A percentile compares a stretch with the other conserved stretches of the same genome.
Conservation (phyloP, 805 yeast species). For the Yueomyces sinensis region DNA sequence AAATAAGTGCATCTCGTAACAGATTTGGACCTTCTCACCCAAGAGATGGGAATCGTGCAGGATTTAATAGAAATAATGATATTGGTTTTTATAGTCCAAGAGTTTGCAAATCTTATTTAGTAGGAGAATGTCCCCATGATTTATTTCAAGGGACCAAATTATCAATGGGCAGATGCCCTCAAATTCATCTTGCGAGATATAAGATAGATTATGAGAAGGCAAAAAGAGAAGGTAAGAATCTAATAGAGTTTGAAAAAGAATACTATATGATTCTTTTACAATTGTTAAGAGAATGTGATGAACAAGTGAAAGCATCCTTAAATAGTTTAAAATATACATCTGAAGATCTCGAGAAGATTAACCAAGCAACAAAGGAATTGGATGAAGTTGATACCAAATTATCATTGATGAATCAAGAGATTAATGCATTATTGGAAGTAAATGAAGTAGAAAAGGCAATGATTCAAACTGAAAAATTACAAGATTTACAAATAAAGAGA, state of each 20-base stretch:
- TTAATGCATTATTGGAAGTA: constrained; percentile 35
- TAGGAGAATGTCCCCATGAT: constrained; percentile 80
- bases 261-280: constrained; percentile 34
- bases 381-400: constrained; percentile 51
- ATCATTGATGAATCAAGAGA: constrained; percentile 55
- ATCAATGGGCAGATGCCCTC: constrained; percentile 70
- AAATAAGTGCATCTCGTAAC: constrained; percentile 8
- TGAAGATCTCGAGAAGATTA: constrained; percentile 53
- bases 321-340: constrained; percentile 51
- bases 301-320: constrained; percentile 48
- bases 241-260: constrained; percentile 35
- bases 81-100: constrained; percentile 21
- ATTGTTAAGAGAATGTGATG: constrained; percentile 54
- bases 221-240: constrained; percentile 26
- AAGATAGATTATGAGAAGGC: constrained; percentile 52
- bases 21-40: constrained; percentile 2
- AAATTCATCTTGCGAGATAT: constrained; percentile 59
- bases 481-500: constrained; percentile 35
- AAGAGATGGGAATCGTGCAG: not conserved
- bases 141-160: constrained; percentile 71
- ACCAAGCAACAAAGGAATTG: constrained; percentile 39
- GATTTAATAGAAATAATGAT: not conserved
- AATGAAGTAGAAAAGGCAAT: constrained; percentile 40
- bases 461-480: constrained; percentile 34
- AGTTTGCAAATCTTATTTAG: constrained; percentile 71